A percentile compares a stretch with the other conserved stretches of the same genome.
phyloP scores from a whole-genome alignment of 306 rosid genomes.

The Prinsepia uniflora region DNA sequence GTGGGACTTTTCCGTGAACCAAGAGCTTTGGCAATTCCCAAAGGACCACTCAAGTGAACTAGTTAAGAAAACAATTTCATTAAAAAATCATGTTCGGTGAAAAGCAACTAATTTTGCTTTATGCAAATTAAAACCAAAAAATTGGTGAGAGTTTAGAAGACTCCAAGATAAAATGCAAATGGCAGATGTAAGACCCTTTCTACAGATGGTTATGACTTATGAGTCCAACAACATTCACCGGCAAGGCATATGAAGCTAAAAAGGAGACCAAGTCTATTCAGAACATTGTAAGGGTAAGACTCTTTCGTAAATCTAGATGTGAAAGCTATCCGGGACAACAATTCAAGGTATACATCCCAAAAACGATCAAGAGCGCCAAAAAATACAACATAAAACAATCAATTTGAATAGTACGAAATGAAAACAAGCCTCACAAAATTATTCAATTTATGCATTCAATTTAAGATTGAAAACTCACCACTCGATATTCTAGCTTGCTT shows the following conservation, averaged over 20 bases:
- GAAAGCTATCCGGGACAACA: neutral
- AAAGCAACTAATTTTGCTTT: neutral
- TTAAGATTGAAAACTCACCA: too few relatives aligned
- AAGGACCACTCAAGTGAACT: constrained; percentile 96
- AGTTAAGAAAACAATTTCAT: constrained; percentile 33
- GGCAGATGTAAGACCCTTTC: neutral
- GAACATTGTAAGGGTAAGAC: neutral
- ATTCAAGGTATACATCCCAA: neutral
- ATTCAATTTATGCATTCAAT: too few relatives aligned
- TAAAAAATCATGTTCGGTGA: constrained; percentile 17
- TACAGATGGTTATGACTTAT: neutral
- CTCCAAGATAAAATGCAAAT: neutral
- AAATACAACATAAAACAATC: too few relatives aligned
- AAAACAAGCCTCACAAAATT: too few relatives aligned
- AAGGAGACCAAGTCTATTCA: neutral
- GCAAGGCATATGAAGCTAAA: neutral
- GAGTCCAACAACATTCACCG: neutral
- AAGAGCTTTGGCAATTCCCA: constrained; percentile 75
- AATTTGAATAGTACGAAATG: too few relatives aligned
- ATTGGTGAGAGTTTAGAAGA: neutral
- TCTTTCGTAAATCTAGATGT: neutral
- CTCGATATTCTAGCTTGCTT: too few relatives aligned
- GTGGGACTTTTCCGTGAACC: too few relatives aligned
- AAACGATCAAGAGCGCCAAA: too few relatives aligned
- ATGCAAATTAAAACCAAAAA: neutral